These are phyloP conservation scores for Sporothrix mexicana DNA, from an alignment of 2,329 filamentous ascomycete species.

Conservation along the genomic window DNA sequence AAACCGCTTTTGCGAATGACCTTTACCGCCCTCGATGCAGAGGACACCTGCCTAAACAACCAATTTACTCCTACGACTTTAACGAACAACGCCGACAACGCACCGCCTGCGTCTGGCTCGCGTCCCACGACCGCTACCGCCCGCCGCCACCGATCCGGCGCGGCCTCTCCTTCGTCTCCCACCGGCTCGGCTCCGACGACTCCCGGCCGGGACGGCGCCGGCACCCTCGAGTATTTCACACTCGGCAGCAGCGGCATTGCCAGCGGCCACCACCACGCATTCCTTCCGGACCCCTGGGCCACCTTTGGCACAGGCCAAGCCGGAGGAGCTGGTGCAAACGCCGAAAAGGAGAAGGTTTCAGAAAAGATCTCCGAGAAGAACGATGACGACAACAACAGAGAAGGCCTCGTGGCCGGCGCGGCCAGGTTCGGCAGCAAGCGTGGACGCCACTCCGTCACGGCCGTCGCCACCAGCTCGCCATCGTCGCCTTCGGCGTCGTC, in stretches of 20 bases:
- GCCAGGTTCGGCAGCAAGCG: constrained; percentile 28
- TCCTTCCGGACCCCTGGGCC: constrained; percentile 34
- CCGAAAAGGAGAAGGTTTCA: background rate
- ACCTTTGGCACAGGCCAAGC: background rate
- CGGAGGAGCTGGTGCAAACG: background rate
- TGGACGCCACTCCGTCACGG: background rate
- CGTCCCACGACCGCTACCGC: constrained; percentile 3
- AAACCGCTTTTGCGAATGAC: constrained; percentile 42
- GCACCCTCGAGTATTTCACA: constrained; percentile 18
- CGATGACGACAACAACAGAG: constrained; percentile 16
- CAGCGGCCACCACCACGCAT: constrained; percentile 31
- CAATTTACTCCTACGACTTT: constrained; percentile 24
- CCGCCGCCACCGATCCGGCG: background rate
- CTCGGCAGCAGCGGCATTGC: constrained; percentile 32
- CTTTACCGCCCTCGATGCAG: constrained; percentile 43
- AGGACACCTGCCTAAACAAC: constrained; percentile 52
- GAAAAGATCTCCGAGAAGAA: background rate
- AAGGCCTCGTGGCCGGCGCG: constrained; percentile 27
- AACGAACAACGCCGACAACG: background rate
- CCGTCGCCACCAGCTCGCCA: constrained; percentile 19
- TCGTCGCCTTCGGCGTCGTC: constrained; percentile 32
- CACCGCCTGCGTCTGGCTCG: background rate
- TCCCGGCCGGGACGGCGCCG: background rate
- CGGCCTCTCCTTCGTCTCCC: constrained; percentile 12
- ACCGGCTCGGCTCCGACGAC: constrained; percentile 6